Conservation (phyloP, 441 rosid species). For the Pelargonium australe region DNA sequence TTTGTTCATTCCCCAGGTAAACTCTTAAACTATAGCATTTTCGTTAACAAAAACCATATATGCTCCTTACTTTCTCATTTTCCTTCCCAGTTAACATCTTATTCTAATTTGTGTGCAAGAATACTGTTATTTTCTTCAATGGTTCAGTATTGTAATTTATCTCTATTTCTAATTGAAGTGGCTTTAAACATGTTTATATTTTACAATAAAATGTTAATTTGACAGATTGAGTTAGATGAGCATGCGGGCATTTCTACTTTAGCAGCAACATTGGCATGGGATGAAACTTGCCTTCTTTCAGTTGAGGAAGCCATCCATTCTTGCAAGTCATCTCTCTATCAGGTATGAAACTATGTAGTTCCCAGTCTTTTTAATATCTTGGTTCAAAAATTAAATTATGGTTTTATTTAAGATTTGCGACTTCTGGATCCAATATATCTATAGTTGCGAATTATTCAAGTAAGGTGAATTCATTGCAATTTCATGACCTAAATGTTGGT, state of each 20-base stretch:
- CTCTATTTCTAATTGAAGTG: conserved; percentile 13
- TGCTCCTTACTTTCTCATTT: not conserved
- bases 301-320: conserved; percentile 61
- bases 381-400: too few species aligned
- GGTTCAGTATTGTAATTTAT: conserved; percentile 10
- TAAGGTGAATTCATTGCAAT: too few species aligned
- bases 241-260: conserved; percentile 57
- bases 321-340: conserved; percentile 44
- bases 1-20: conserved; percentile 84
- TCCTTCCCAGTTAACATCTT: not conserved
- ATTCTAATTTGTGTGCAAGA: not conserved
- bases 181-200: conserved; percentile 12
- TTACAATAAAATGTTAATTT: conserved; percentile 16
- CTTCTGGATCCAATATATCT: not conserved
- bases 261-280: conserved; percentile 79
- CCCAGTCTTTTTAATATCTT: too few species aligned
- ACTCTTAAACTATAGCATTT: conserved; percentile 13
- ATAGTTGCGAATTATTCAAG: not conserved
- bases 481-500: not conserved
- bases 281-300: conserved; percentile 40
- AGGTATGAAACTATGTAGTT: conserved; percentile 37
- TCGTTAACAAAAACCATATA: not conserved
- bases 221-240: conserved; percentile 86
- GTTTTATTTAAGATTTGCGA: too few species aligned
- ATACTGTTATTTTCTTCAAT: not conserved